phyloP scores from a whole-genome alignment of 2,329 filamentous ascomycete genomes.

The Colletotrichum ledebouriae region DNA sequence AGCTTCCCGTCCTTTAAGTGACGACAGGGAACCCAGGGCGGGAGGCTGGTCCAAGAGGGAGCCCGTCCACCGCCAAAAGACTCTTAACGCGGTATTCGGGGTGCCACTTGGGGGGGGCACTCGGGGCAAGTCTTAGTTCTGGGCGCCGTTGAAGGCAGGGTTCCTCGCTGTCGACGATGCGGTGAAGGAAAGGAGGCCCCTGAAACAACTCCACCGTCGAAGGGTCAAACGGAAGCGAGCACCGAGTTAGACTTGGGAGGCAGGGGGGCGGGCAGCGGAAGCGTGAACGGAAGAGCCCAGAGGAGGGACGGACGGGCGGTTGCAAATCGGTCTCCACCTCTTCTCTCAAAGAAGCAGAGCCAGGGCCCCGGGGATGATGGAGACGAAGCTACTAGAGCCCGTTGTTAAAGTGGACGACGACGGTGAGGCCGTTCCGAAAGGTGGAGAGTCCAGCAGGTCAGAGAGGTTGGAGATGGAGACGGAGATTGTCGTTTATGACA shows the following conservation, averaged over 20 bases:
- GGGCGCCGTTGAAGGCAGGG: conserved; percentile 25
- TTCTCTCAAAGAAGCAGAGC: conserved; percentile 4
- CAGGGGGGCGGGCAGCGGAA: conserved; percentile 21
- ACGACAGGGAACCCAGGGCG: conserved; percentile 31
- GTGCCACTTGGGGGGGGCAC: conserved; percentile 29
- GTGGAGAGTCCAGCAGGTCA: conserved; percentile 5
- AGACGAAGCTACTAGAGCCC: conserved; percentile 3
- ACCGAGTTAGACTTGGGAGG: conserved; percentile 38
- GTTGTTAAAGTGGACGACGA: conserved; percentile 35
- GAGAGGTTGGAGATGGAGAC: conserved; percentile 21
- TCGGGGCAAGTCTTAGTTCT: conserved; percentile 24
- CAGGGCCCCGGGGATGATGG: conserved; percentile 10
- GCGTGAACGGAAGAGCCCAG: conserved; percentile 18
- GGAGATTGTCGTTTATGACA: conserved; percentile 21
- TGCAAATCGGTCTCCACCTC: conserved; percentile 24
- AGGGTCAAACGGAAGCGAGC: conserved; percentile 34
- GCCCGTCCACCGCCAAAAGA: conserved; percentile 35
- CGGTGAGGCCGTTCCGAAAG: conserved; percentile 17
- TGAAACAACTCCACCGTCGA: conserved; percentile 36
- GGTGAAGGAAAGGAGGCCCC: conserved; percentile 39
- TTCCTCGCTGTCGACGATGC: conserved; percentile 36
- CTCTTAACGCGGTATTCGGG: conserved; percentile 20
- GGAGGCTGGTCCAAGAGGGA: conserved; percentile 39
- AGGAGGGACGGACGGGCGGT: conserved; percentile 19
- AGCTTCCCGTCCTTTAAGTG: conserved; percentile 34